Conservation (phyloP, 2,329 filamentous ascomycete genomes). For the Monosporascus sp. region DNA sequence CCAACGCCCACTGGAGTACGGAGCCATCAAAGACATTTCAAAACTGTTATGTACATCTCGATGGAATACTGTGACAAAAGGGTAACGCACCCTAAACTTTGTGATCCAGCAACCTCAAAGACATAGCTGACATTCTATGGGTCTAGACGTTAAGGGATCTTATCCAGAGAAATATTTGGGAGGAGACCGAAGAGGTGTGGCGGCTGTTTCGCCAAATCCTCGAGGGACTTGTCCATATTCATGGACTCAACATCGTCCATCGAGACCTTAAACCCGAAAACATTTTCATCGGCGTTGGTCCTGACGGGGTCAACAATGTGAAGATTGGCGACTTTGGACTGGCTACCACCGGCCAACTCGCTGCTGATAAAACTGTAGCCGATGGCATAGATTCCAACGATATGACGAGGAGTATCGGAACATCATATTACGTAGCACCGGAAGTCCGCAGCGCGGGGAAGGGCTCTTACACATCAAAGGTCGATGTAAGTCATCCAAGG, state of each 20-base stretch:
- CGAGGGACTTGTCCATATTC: constrained; percentile 85
- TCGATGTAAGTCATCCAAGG: constrained; percentile 59
- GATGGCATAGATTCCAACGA: constrained; percentile 48
- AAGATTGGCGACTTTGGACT: constrained; percentile 97
- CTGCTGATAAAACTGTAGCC: constrained; percentile 48
- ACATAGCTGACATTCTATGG: neutral
- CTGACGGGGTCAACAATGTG: constrained; percentile 77
- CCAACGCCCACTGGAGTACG: constrained; percentile 24
- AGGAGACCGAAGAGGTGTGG: constrained; percentile 77
- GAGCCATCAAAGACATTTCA: constrained; percentile 46
- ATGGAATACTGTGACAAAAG: constrained; percentile 98
- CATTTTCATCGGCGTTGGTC: constrained; percentile 70
- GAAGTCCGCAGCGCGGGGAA: constrained; percentile 74
- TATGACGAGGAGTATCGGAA: constrained; percentile 68
- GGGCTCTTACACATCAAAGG: constrained; percentile 83
- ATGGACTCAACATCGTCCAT: constrained; percentile 87
- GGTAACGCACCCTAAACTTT: constrained; percentile 37
- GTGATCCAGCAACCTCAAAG: neutral
- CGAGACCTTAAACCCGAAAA: constrained; percentile 97
- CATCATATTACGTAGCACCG: constrained; percentile 87
- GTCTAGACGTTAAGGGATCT: constrained; percentile 78
- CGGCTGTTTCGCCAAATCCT: constrained; percentile 85
- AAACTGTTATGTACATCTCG: constrained; percentile 86
- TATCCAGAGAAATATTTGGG: constrained; percentile 69
- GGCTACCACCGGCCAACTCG: constrained; percentile 80